These are phyloP conservation scores for Bipolaris bicolor DNA, from an alignment of 2,329 filamentous ascomycete species.

Conservation along the genomic window DNA sequence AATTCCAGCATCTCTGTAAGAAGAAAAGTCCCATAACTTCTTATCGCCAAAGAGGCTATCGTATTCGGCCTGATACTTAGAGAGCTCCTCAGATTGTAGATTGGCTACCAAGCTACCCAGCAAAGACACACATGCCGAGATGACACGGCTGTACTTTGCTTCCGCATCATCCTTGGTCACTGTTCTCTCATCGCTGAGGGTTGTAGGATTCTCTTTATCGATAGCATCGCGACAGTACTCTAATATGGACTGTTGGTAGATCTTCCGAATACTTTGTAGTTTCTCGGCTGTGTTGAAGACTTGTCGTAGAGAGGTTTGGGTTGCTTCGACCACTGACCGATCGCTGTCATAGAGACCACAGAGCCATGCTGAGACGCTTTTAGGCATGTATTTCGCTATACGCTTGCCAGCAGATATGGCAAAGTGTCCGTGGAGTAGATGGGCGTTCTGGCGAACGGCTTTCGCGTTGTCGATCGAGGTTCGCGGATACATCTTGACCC, in stretches of 20 bases:
- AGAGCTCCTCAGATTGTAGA: slow-evolving; percentile 58
- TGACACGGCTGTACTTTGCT: slow-evolving; percentile 82
- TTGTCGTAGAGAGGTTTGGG: slow-evolving; percentile 73
- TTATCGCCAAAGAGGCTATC: slow-evolving; percentile 69
- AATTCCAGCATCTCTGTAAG: slow-evolving; percentile 63
- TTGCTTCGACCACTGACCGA: slow-evolving; percentile 74
- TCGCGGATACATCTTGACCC: slow-evolving; percentile 87
- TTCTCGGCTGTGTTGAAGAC: slow-evolving; percentile 86
- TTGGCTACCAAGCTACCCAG: slow-evolving; percentile 60
- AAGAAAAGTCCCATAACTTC: slow-evolving; percentile 65
- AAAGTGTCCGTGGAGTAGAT: slow-evolving; percentile 72
- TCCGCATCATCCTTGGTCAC: slow-evolving; percentile 84
- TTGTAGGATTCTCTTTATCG: slow-evolving; percentile 75
- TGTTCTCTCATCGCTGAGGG: slow-evolving; percentile 86
- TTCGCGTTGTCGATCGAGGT: slow-evolving; percentile 88
- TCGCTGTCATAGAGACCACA: slow-evolving; percentile 89
- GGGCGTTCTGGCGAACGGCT: slow-evolving; percentile 84
- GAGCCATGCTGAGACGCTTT: slow-evolving; percentile 86
- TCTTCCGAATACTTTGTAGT: slow-evolving; percentile 74
- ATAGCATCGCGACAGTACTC: slow-evolving; percentile 82
- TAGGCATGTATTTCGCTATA: slow-evolving; percentile 79
- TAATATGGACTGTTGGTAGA: slow-evolving; percentile 80
- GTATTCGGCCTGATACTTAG: slow-evolving; percentile 67
- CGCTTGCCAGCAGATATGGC: slow-evolving; percentile 72
- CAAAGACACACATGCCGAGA: slow-evolving; percentile 63